Percentiles rank a stretch among this genome's conserved stretches.
Evolutionary conservation across 768 basidiomycete genomes (phyloP).

Genomic region (Tremella yokohamensis): DNA sequence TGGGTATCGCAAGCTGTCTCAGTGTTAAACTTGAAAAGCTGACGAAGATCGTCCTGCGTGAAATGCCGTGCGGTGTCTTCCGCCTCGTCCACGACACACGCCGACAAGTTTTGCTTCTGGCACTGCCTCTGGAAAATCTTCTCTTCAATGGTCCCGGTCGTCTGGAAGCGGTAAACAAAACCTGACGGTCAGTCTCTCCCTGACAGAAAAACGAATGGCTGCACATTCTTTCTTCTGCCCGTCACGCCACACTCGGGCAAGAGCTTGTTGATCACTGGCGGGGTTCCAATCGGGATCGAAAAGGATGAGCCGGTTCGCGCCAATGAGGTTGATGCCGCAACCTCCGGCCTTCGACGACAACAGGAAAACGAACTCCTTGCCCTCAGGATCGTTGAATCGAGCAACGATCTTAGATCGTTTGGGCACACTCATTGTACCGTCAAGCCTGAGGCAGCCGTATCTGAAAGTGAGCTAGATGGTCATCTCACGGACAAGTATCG

Average conservation of each 20-base stretch:
- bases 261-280: constrained; percentile 94
- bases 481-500: background rate
- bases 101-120: constrained; percentile 91
- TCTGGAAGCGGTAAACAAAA: constrained; percentile 97
- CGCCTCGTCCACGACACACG: constrained; percentile 96
- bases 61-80: constrained; percentile 95
- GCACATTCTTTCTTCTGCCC: constrained; percentile 99
- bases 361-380: constrained; percentile 52
- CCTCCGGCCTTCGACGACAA: constrained; percentile 52
- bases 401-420: constrained; percentile 80
- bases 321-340: constrained; percentile 53
- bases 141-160: constrained; percentile 95
- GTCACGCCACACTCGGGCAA: constrained; percentile 98
- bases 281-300: constrained; percentile 90
- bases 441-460: constrained; percentile 86
- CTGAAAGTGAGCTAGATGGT: constrained; percentile 52
- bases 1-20: constrained; percentile 87
- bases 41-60: constrained; percentile 77
- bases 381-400: constrained; percentile 51
- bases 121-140: constrained; percentile 95
- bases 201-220: constrained; percentile 38
- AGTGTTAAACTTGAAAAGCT: constrained; percentile 88
- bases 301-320: constrained; percentile 51
- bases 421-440: constrained; percentile 85
- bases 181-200: constrained; percentile 54